These are phyloP conservation scores for Starmerella kuoi DNA, from an alignment of 805 yeast genomes.

Conservation along the genomic window DNA sequence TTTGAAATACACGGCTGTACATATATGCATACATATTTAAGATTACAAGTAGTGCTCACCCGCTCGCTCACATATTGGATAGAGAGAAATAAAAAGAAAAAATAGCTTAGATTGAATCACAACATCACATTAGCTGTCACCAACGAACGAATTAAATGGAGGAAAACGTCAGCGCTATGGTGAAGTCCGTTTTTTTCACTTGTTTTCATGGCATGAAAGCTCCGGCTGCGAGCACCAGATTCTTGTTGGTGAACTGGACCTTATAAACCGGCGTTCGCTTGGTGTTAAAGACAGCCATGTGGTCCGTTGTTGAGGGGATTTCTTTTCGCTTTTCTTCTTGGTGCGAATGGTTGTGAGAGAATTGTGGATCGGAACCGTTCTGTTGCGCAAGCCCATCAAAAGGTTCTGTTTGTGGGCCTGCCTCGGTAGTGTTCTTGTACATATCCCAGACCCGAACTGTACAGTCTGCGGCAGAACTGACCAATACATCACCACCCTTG, in stretches of 20 bases:
- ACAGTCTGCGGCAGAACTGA: conserved; percentile 86
- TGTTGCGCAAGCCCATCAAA: conserved; percentile 27
- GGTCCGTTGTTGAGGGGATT: conserved; percentile 73
- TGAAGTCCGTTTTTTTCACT: neutral
- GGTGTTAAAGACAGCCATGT: conserved; percentile 85
- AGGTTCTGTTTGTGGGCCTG: conserved; percentile 70
- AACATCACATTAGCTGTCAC: too few species aligned
- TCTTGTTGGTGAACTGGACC: conserved; percentile 82
- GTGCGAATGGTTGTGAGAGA: neutral
- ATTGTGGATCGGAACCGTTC: conserved; percentile 26
- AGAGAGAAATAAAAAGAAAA: too few species aligned
- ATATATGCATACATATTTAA: neutral
- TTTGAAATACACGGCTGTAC: neutral
- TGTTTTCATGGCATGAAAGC: conserved; percentile 37
- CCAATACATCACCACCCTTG: conserved; percentile 75
- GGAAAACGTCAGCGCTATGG: too few species aligned
- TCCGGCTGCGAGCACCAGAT: conserved; percentile 87
- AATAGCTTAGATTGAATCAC: too few species aligned
- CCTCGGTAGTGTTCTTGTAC: conserved; percentile 69
- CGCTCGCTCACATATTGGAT: too few species aligned
- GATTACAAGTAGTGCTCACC: neutral
- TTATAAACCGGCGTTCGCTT: conserved; percentile 89
- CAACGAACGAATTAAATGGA: too few species aligned
- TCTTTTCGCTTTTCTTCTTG: conserved; percentile 38
- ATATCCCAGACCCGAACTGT: conserved; percentile 95